These are phyloP conservation scores for Erythrophleum ivorense DNA, from an alignment of 331 rosid genomes.

Conservation along the genomic window DNA sequence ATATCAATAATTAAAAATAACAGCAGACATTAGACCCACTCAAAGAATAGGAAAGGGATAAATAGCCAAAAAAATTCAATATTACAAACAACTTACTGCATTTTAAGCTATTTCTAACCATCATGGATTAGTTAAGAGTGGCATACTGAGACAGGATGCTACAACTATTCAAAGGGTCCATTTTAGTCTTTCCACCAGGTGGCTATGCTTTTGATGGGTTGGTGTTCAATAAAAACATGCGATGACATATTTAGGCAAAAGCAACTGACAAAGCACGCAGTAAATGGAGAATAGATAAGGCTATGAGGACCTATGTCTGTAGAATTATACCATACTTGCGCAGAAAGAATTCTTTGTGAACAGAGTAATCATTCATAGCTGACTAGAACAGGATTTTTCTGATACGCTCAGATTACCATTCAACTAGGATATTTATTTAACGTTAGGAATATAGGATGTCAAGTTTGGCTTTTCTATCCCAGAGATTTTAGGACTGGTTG, in stretches of 20 bases:
- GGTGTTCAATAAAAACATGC: not conserved
- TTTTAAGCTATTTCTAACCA: not conserved
- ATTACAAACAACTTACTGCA: not conserved
- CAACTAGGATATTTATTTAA: not conserved
- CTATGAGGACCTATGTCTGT: not conserved
- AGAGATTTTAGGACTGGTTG: not conserved
- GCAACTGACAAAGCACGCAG: not conserved
- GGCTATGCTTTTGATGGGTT: not conserved
- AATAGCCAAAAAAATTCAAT: not conserved
- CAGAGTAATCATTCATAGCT: not conserved
- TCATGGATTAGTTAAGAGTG: not conserved
- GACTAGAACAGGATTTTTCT: not conserved
- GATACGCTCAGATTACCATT: no score
- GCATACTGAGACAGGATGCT: not conserved
- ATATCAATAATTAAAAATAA: conserved; percentile 13
- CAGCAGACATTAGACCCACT: not conserved
- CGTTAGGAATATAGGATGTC: not conserved
- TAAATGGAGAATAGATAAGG: not conserved
- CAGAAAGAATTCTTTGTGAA: not conserved
- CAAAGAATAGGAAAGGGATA: not conserved
- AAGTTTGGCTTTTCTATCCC: not conserved
- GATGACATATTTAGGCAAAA: not conserved
- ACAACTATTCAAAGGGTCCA: not conserved
- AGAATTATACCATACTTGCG: not conserved
- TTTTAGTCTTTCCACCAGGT: not conserved